These are phyloP conservation scores for Conticribra weissflogii DNA, from an alignment of 108 stramenopile genomes.

Conservation along the genomic window DNA sequence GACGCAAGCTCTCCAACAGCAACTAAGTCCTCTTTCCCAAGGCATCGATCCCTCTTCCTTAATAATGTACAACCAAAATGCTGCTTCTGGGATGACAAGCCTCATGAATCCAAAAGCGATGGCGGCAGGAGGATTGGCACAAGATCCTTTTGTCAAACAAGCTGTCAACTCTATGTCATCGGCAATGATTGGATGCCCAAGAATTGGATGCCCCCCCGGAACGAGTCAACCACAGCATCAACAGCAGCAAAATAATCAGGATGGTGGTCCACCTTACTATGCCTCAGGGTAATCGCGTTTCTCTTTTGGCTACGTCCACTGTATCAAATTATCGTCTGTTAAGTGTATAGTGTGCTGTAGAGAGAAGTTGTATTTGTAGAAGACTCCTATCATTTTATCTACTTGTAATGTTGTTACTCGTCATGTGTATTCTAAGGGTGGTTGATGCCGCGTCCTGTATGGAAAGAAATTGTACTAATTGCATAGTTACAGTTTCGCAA, in stretches of 20 bases:
- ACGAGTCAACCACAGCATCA: background rate
- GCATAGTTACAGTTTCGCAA: too few species aligned
- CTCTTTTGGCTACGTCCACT: too few species aligned
- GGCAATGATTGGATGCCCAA: background rate
- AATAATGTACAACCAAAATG: background rate
- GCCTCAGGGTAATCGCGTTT: background rate
- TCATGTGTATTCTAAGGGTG: too few species aligned
- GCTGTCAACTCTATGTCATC: background rate
- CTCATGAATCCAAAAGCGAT: background rate
- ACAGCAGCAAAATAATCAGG: background rate
- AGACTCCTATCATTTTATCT: too few species aligned
- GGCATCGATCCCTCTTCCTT: background rate
- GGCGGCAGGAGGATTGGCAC: background rate
- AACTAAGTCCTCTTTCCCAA: background rate
- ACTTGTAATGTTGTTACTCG: too few species aligned
- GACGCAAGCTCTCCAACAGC: background rate
- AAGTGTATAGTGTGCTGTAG: too few species aligned
- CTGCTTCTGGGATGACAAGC: background rate
- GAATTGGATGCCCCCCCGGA: background rate
- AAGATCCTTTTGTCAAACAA: background rate
- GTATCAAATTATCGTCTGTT: too few species aligned
- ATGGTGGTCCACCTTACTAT: constrained; percentile 1
- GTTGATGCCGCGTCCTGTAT: too few species aligned
- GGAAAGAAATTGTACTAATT: too few species aligned
- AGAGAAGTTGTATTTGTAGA: too few species aligned